These are phyloP conservation scores for Fomitopsis schrenkii DNA, from an alignment of 1,284 basidiomycete species.

Conservation along the genomic window DNA sequence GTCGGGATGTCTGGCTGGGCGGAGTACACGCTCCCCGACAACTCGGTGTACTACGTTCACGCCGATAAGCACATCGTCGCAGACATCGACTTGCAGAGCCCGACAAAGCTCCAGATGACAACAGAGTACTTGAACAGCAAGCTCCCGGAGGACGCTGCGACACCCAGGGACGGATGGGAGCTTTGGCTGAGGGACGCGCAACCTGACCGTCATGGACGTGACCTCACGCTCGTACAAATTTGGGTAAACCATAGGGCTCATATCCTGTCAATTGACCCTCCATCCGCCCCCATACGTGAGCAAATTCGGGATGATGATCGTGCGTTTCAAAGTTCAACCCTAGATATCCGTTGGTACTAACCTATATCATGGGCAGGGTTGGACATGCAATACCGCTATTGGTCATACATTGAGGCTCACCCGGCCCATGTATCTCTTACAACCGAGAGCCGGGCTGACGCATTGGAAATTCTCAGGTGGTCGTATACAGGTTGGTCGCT, in stretches of 20 bases:
- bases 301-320: conserved; percentile 42
- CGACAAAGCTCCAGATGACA: conserved; percentile 46
- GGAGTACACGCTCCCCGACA: conserved; percentile 66
- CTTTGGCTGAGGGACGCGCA: conserved; percentile 46
- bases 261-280: conserved; percentile 45
- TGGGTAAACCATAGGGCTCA: conserved; percentile 66
- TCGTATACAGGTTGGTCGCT: conserved; percentile 55
- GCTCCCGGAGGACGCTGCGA: conserved; percentile 19
- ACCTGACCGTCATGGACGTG: conserved; percentile 19
- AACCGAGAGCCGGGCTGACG: conserved; percentile 51
- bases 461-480: conserved; percentile 70
- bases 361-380: conserved; percentile 36
- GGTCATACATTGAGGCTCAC: conserved; percentile 71
- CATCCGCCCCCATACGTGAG: conserved; percentile 21
- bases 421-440: conserved; percentile 61
- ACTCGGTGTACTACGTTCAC: conserved; percentile 62
- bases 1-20: conserved; percentile 50
- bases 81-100: conserved; percentile 57
- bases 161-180: conserved; percentile 44
- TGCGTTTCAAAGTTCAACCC: conserved; percentile 32
- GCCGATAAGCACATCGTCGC: conserved; percentile 53
- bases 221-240: conserved; percentile 38
- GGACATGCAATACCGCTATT: conserved; percentile 71
- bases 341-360: conserved; percentile 10
- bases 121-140: conserved; percentile 43